A percentile compares a stretch with the other conserved stretches of the same genome.
These are phyloP conservation scores for Venustampulla echinocandica DNA, from an alignment of 495 filamentous ascomycete species.

Conservation along the genomic window DNA sequence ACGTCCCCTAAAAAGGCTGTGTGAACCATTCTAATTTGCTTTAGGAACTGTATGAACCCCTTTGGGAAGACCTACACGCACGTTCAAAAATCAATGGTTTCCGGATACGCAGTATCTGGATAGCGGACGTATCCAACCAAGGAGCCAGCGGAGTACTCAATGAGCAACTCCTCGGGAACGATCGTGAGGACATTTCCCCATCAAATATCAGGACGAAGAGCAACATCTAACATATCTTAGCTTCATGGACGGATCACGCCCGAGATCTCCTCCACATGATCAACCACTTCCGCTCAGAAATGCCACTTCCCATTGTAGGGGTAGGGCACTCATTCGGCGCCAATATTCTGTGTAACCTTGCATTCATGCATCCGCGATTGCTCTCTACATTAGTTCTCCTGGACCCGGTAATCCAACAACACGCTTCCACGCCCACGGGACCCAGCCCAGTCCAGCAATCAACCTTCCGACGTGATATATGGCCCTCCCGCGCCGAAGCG, in stretches of 20 bases:
- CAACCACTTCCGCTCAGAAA: conserved; percentile 71
- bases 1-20: neutral
- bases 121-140: conserved; percentile 72
- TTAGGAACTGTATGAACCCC: conserved; percentile 79
- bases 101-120: conserved; percentile 74
- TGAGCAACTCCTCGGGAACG: conserved; percentile 64
- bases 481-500: conserved; percentile 59
- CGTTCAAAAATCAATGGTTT: conserved; percentile 47
- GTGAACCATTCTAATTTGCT: neutral
- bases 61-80: conserved; percentile 68
- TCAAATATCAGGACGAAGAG: no score
- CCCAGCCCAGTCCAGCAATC: conserved; percentile 37
- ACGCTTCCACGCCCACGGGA: conserved; percentile 20
- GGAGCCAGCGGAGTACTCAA: conserved; percentile 70
- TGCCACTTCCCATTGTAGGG: conserved; percentile 83
- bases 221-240: conserved; percentile 29
- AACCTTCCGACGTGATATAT: conserved; percentile 59
- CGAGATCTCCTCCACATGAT: conserved; percentile 82
- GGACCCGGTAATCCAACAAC: conserved; percentile 65
- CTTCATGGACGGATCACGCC: conserved; percentile 74
- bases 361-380: conserved; percentile 75
- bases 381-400: conserved; percentile 68
- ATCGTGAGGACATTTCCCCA: conserved; percentile 47
- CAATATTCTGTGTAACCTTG: conserved; percentile 50
- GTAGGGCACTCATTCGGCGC: conserved; percentile 88